Conservation (phyloP, 2,329 filamentous ascomycete genomes). For the Penicillium brasilianum region DNA sequence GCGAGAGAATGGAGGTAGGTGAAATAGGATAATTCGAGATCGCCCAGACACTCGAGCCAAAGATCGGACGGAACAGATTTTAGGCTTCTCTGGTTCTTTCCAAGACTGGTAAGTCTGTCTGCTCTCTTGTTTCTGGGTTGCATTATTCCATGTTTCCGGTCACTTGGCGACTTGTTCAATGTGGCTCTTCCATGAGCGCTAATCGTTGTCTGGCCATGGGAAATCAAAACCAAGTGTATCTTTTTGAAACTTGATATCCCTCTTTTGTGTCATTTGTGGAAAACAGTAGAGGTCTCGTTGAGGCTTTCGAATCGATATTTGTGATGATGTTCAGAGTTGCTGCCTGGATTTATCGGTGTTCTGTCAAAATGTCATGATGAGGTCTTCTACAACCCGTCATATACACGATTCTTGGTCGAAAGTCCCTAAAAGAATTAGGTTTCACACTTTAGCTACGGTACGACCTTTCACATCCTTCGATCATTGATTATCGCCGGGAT, state of each 20-base stretch:
- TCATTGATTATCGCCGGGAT: no score
- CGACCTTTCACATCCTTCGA: no score
- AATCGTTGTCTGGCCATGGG: neutral
- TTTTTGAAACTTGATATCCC: neutral
- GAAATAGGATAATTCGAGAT: neutral
- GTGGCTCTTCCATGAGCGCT: neutral
- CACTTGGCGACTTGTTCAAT: neutral
- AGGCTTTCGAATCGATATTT: neutral
- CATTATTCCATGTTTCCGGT: neutral
- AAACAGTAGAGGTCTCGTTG: no score
- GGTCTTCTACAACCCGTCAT: neutral
- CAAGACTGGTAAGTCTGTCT: neutral
- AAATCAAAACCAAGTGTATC: neutral
- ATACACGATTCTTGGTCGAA: no score
- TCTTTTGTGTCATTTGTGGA: neutral
- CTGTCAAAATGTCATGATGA: neutral
- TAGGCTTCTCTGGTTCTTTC: neutral
- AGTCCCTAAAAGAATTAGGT: neutral
- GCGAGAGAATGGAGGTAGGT: neutral
- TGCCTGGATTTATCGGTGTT: no score
- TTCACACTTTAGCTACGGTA: neutral
- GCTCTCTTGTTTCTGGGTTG: neutral
- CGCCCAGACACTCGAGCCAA: neutral
- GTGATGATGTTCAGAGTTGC: neutral
- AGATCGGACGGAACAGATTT: neutral